Evolutionary conservation across 2,329 filamentous ascomycete species (phyloP).

Genomic region (Sclerotinia subarctica): DNA sequence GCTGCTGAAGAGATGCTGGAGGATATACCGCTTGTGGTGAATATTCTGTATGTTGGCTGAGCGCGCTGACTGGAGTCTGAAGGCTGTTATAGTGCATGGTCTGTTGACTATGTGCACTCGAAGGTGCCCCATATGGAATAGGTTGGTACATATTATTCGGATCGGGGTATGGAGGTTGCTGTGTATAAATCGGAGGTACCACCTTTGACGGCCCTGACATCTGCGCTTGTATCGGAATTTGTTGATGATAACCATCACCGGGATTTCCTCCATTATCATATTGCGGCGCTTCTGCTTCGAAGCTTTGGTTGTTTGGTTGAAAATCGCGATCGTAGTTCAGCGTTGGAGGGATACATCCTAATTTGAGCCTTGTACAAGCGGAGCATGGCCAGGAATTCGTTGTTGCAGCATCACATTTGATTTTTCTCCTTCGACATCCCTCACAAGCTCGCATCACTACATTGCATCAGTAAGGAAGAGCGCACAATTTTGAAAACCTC

Average conservation of each 20-base stretch:
- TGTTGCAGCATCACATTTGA: conserved; percentile 95
- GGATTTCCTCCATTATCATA: conserved; percentile 45
- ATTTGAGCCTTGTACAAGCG: conserved; percentile 85
- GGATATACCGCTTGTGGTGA: conserved; percentile 50
- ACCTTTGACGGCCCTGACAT: conserved; percentile 42
- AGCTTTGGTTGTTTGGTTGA: conserved; percentile 39
- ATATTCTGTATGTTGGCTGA: conserved; percentile 53
- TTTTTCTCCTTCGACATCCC: conserved; percentile 90
- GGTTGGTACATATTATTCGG: conserved; percentile 41
- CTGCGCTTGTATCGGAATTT: conserved; percentile 50
- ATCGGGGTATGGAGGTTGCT: conserved; percentile 48
- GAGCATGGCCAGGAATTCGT: conserved; percentile 98
- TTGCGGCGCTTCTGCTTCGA: conserved; percentile 49
- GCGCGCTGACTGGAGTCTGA: conserved; percentile 47
- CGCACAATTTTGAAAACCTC: conserved; percentile 8
- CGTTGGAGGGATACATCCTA: conserved; percentile 81
- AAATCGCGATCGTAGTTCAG: conserved; percentile 39
- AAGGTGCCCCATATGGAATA: conserved; percentile 42
- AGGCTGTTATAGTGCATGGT: conserved; percentile 54
- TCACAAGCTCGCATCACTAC: conserved; percentile 97
- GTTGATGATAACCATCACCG: conserved; percentile 51
- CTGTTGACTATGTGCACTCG: conserved; percentile 46
- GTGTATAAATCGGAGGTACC: conserved; percentile 46
- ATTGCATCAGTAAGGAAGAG: conserved; percentile 26
- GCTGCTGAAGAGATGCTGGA: conserved; percentile 46